These are phyloP conservation scores for Aspergillus leporis DNA, from an alignment of 495 filamentous ascomycete genomes.

Conservation along the genomic window DNA sequence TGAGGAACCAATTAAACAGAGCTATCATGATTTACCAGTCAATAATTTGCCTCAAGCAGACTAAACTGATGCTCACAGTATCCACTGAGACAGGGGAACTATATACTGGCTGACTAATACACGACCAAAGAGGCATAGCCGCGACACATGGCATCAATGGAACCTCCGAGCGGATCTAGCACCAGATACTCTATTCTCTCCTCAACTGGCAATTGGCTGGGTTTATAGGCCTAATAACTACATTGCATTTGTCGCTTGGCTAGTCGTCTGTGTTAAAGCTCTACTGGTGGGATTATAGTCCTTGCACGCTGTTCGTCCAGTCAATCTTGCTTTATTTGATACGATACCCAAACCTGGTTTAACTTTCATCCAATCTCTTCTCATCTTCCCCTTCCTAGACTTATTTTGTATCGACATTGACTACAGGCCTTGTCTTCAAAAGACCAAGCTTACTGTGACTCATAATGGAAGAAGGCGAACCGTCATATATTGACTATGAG, in stretches of 20 bases:
- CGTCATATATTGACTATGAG: slow-evolving; percentile 96
- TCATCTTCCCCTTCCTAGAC: background rate
- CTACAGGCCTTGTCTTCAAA: background rate
- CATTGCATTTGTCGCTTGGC: background rate
- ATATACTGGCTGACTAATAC: slow-evolving; percentile 6
- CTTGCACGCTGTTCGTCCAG: background rate
- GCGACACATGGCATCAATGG: slow-evolving; percentile 6
- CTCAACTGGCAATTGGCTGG: background rate
- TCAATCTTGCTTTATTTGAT: slow-evolving; percentile 7
- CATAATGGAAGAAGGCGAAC: slow-evolving; percentile 44
- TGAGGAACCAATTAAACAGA: too few species aligned
- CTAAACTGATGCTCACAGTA: too few species aligned
- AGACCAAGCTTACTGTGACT: background rate
- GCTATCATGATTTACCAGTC: too few species aligned
- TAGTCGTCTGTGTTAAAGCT: background rate
- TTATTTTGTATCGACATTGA: background rate
- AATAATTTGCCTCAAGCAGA: too few species aligned
- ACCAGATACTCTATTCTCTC: background rate
- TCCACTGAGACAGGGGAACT: background rate
- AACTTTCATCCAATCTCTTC: background rate
- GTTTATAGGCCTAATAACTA: background rate
- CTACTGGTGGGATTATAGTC: background rate
- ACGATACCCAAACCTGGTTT: slow-evolving; percentile 11
- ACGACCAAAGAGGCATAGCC: background rate
- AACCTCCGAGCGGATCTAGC: slow-evolving; percentile 3